phyloP scores from a whole-genome alignment of 2,329 filamentous ascomycete genomes.

The Ascochyta fabae region DNA sequence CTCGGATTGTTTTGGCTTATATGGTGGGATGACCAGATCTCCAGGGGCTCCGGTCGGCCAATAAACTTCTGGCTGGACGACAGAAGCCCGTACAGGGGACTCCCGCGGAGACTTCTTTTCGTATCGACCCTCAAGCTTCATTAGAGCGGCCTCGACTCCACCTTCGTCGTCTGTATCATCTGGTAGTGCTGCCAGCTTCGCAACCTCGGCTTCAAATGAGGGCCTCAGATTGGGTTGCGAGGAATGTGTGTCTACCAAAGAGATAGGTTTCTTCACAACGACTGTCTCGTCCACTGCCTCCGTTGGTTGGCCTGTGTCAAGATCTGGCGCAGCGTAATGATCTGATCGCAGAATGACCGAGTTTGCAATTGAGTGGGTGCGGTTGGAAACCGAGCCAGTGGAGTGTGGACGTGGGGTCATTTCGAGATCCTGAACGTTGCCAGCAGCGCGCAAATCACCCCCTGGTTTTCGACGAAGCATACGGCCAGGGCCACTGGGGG shows the following conservation, averaged over 20 bases:
- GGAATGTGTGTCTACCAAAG: constrained; percentile 59
- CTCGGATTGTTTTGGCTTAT: constrained; percentile 27
- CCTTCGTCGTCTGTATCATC: constrained; percentile 80
- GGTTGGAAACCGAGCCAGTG: constrained; percentile 55
- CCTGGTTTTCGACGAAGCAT: constrained; percentile 57
- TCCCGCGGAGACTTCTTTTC: constrained; percentile 55
- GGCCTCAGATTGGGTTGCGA: constrained; percentile 63
- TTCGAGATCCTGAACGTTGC: constrained; percentile 56
- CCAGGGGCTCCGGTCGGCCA: constrained; percentile 26
- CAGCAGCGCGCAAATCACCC: constrained; percentile 55
- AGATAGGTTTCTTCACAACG: constrained; percentile 42
- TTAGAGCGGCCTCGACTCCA: constrained; percentile 87
- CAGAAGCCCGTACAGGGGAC: constrained; percentile 26
- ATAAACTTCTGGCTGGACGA: constrained; percentile 32
- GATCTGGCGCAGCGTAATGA: constrained; percentile 31
- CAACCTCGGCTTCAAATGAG: constrained; percentile 88
- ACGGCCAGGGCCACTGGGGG: constrained; percentile 33
- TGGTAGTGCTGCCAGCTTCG: constrained; percentile 84
- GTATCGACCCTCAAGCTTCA: constrained; percentile 90
- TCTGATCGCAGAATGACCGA: constrained; percentile 46
- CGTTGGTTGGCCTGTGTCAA: constrained; percentile 13
- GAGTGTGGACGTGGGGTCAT: constrained; percentile 54
- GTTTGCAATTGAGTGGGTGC: constrained; percentile 50
- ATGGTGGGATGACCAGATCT: constrained; percentile 25
- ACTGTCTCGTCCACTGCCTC: constrained; percentile 21